Base-by-base conservation (phyloP, 2,329 filamentous ascomycete genomes). In the Stylonectria norvegica region DNA sequence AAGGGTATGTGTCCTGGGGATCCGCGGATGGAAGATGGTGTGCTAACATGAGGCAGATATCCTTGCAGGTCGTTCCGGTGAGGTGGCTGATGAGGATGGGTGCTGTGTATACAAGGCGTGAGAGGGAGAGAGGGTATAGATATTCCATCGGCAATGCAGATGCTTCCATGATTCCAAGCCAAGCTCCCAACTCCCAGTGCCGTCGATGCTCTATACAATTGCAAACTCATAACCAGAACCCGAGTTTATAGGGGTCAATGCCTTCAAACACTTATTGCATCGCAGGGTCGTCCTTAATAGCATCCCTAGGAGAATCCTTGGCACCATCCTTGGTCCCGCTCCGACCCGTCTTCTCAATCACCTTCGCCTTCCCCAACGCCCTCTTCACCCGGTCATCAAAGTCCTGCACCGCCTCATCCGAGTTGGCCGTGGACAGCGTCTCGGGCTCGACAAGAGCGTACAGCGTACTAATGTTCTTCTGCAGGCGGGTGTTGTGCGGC, bases 301-400 rank as follows among this genome's bases (percentile, higher is more conserved):
- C 28, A 36, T 28, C 31, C 41, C 42, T 41, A 2, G 50, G 25
- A 11, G 43, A 18, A 35, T 58, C 55, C 32, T 36, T 56, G 16
- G 40, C 33, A 36, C 18, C 20, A 28, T 35, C 22, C 12, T n/a
- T n/a, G n/a, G 22, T 32, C 30, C 30, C 43, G 36, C 48, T 56
- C 0, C 70, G 70, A 1, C 75, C 57, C 51, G 87, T 81, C 45
- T 83, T 83, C 63, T 93, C 85, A 31, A 97, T 81, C 33, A 98
- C 77, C 65, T 91, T 95, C 2, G 79, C 78, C 62, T 95, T 96
- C 3, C 85, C 85, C 52, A 81, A 78, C 4, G 89, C 91, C 49
- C 87, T 79, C 66, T 90, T 93, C 27, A 95, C 60, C 10, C 90
- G 76, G 61, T 96, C 88, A 57, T 98, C 93, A 57, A 95, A 90